phyloP scores from a whole-genome alignment of 129 eudicot species.

The Flaveria bidentis region DNA sequence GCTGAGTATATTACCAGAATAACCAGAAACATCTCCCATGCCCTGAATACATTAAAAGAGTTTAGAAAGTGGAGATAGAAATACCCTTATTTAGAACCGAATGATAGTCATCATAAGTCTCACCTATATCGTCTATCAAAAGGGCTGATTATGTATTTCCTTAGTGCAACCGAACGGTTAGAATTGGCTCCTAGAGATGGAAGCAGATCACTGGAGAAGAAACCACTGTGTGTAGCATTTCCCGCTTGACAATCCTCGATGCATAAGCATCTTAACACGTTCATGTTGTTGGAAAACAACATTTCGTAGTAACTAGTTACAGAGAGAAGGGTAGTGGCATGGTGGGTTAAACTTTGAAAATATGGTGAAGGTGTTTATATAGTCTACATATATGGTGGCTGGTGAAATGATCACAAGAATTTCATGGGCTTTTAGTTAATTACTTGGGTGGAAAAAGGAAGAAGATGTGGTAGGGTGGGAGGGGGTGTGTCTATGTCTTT shows the following conservation, averaged over 20 bases:
- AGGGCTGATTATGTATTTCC: conserved; percentile 58
- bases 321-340: conserved; percentile 29
- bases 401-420: conserved; percentile 34
- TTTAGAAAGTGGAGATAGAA: conserved; percentile 7
- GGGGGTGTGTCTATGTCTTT: conserved; percentile 5
- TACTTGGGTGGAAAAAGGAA: conserved; percentile 25
- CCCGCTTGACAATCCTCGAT: conserved; percentile 47
- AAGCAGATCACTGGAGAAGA: conserved; percentile 75
- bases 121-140: conserved; percentile 83
- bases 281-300: conserved; percentile 42
- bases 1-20: conserved; percentile 83
- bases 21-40: conserved; percentile 88
- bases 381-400: conserved; percentile 31
- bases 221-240: conserved; percentile 49
- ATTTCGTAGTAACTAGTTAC: conserved; percentile 32
- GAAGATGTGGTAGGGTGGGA: conserved; percentile 5
- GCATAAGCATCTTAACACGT: conserved; percentile 55
- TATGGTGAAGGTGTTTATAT: conserved; percentile 40
- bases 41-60: conserved; percentile 50
- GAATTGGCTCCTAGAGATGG: conserved; percentile 90
- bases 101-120: conserved; percentile 14
- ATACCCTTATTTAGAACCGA: not conserved
- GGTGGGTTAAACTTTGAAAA: conserved; percentile 26
- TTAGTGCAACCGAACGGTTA: conserved; percentile 40
- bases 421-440: conserved; percentile 31